These are phyloP conservation scores for Amanita molliuscula DNA, from an alignment of 768 basidiomycete genomes.

Conservation along the genomic window DNA sequence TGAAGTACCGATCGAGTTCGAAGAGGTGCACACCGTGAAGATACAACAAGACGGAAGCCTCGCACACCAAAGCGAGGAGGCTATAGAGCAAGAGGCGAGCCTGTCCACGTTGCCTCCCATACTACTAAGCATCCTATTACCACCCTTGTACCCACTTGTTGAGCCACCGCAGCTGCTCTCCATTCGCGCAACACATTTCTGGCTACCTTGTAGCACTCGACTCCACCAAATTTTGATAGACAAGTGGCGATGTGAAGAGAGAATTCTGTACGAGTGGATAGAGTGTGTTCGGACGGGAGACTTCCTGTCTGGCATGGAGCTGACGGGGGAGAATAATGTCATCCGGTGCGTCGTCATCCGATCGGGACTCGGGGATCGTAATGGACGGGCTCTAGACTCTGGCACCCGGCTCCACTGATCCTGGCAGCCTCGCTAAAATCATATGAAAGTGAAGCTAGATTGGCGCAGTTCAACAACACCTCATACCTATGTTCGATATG, in stretches of 20 bases:
- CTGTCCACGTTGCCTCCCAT: slow-evolving; percentile 54
- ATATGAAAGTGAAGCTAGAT: slow-evolving; percentile 37
- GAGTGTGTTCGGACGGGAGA: slow-evolving; percentile 62
- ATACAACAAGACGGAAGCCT: slow-evolving; percentile 19
- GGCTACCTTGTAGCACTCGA: slow-evolving; percentile 35
- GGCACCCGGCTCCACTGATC: slow-evolving; percentile 45
- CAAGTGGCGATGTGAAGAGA: slow-evolving; percentile 54
- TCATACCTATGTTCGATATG: slow-evolving; percentile 75
- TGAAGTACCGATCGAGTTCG: slow-evolving; percentile 59
- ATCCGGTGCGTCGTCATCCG: slow-evolving; percentile 25
- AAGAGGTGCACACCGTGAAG: slow-evolving; percentile 25
- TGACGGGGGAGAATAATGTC: slow-evolving; percentile 21
- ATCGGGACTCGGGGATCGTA: neutral
- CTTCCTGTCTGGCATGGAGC: slow-evolving; percentile 39
- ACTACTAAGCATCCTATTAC: slow-evolving; percentile 43
- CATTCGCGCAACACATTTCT: slow-evolving; percentile 45
- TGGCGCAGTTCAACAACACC: slow-evolving; percentile 45
- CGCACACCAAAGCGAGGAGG: slow-evolving; percentile 2
- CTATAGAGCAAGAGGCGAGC: neutral
- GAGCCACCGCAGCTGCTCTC: slow-evolving; percentile 44
- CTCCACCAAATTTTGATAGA: slow-evolving; percentile 32
- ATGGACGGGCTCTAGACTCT: slow-evolving; percentile 28
- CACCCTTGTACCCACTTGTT: slow-evolving; percentile 42
- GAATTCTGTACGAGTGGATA: slow-evolving; percentile 59
- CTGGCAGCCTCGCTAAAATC: slow-evolving; percentile 37